phyloP scores from a whole-genome alignment of 331 rosid species.

The Cydonia oblonga region DNA sequence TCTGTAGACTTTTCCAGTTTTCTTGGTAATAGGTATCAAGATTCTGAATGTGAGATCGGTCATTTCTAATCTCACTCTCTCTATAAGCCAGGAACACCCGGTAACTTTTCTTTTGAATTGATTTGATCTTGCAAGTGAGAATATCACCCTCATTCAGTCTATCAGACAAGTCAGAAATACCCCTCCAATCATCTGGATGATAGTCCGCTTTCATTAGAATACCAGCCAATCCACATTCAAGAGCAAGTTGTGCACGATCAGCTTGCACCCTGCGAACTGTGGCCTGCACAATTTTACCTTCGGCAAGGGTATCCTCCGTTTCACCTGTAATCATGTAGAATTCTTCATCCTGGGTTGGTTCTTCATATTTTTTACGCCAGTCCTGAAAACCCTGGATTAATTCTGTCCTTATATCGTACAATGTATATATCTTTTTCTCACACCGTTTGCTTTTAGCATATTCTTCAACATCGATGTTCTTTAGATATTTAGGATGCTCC shows the following conservation, averaged over 20 bases:
- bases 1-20: constrained; percentile 63
- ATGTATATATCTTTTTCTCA: constrained; percentile 52
- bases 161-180: constrained; percentile 63
- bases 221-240: constrained; percentile 93
- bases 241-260: constrained; percentile 60
- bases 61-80: constrained; percentile 80
- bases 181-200: constrained; percentile 72
- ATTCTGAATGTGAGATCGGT: constrained; percentile 39
- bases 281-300: constrained; percentile 86
- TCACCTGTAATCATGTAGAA: constrained; percentile 91
- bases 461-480: constrained; percentile 57
- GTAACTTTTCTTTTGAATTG: constrained; percentile 80
- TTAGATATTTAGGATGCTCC: constrained; percentile 63
- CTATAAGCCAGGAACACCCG: constrained; percentile 78
- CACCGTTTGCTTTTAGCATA: constrained; percentile 54
- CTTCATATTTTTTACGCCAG: constrained; percentile 91
- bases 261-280: constrained; percentile 74
- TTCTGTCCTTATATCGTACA: constrained; percentile 71
- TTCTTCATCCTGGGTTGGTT: constrained; percentile 88
- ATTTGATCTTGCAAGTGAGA: constrained; percentile 87
- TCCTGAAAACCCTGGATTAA: constrained; percentile 88
- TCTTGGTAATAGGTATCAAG: constrained; percentile 67
- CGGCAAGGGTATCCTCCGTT: constrained; percentile 80
- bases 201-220: constrained; percentile 82
- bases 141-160: constrained; percentile 74